A percentile compares a stretch with the other conserved stretches of the same genome.
Conservation (phyloP, 2,329 filamentous ascomycete genomes). For the Rugonectria rugulosa region DNA sequence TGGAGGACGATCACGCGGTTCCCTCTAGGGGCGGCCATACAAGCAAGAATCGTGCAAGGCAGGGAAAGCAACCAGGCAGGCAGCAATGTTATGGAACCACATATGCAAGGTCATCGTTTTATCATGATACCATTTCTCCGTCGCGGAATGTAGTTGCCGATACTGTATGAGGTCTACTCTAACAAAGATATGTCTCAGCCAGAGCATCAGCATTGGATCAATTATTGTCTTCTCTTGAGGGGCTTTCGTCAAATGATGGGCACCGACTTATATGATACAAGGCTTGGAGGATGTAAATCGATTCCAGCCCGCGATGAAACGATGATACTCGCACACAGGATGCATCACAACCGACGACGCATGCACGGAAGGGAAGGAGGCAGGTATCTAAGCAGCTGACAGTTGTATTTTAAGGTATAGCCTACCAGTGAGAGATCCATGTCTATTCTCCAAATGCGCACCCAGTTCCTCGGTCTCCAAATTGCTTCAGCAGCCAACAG, state of each 20-base stretch:
- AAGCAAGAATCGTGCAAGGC: not conserved
- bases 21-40: not conserved
- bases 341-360: conserved; percentile 11
- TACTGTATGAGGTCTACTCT: not conserved
- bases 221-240: conserved; percentile 13
- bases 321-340: conserved; percentile 10
- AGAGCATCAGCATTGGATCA: conserved; percentile 7
- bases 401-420: conserved; percentile 22
- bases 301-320: conserved; percentile 12
- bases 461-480: conserved; percentile 19
- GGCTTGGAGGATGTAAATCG: conserved; percentile 10
- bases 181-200: conserved; percentile 9
- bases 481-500: conserved; percentile 22
- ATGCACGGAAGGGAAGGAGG: conserved; percentile 18
- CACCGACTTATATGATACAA: conserved; percentile 11
- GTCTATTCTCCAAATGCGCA: conserved; percentile 24
- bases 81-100: not conserved
- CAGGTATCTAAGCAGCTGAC: conserved; percentile 18
- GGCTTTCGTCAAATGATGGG: conserved; percentile 6
- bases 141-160: not conserved
- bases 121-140: not conserved
- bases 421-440: conserved; percentile 17
- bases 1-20: not conserved
- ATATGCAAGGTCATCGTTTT: not conserved
- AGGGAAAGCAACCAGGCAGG: not conserved